A percentile compares a stretch with the other conserved stretches of the same genome.
These are phyloP conservation scores for Bipolaris sorokiniana DNA, from an alignment of 2,329 filamentous ascomycete genomes.

Conservation along the genomic window DNA sequence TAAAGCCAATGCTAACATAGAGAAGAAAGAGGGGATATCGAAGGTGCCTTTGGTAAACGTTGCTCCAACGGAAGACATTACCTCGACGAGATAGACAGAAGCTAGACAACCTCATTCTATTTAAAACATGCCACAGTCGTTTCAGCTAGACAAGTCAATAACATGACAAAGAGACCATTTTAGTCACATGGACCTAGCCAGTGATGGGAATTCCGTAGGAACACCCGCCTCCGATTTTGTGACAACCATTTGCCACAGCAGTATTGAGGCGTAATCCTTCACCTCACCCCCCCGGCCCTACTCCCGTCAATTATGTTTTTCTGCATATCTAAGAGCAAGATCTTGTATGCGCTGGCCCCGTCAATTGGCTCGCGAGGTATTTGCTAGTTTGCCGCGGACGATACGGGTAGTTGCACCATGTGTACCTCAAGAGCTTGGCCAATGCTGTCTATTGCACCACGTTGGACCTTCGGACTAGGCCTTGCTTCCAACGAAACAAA, in stretches of 20 bases:
- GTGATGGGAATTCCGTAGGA: slow-evolving; percentile 27
- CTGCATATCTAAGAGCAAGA: neutral
- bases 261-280: slow-evolving; percentile 6
- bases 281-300: neutral
- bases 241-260: slow-evolving; percentile 14
- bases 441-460: slow-evolving; percentile 21
- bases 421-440: slow-evolving; percentile 24
- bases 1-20: too few species aligned
- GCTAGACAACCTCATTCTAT: too few species aligned
- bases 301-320: neutral
- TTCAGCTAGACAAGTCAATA: neutral
- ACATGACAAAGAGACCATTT: neutral
- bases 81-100: too few species aligned
- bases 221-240: slow-evolving; percentile 12
- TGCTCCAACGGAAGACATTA: too few species aligned
- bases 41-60: too few species aligned
- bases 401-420: slow-evolving; percentile 19
- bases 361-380: neutral
- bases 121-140: neutral
- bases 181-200: slow-evolving; percentile 30
- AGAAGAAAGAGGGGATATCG: too few species aligned
- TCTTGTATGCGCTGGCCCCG: neutral
- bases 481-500: slow-evolving; percentile 18
- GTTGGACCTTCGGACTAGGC: slow-evolving; percentile 1
- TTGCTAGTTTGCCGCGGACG: neutral